Conservation (phyloP, 148 eudicot species). For the Chenopodium berlandieri region DNA sequence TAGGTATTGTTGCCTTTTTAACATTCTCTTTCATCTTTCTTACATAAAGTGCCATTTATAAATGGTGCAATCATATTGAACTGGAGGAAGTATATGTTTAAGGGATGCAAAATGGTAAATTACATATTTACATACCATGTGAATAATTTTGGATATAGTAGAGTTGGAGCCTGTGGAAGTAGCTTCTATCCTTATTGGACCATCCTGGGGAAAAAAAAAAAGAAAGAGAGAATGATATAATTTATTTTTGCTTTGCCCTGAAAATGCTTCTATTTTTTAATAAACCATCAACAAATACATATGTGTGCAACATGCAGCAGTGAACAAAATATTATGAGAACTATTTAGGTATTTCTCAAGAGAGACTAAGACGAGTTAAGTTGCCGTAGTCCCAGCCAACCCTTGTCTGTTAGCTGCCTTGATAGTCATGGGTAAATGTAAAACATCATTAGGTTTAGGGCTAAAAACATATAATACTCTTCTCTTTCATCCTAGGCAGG, state of each 20-base stretch:
- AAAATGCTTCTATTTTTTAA: background rate
- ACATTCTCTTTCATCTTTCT: too few relatives aligned
- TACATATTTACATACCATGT: slow-evolving; percentile 60
- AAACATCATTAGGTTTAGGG: too few relatives aligned
- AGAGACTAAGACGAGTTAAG: too few relatives aligned
- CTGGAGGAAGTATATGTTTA: background rate
- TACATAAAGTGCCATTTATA: too few relatives aligned
- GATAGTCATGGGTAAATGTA: too few relatives aligned
- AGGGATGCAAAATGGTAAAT: background rate
- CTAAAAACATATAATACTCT: too few relatives aligned
- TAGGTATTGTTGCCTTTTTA: too few relatives aligned
- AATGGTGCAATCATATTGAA: too few relatives aligned
- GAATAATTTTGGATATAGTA: slow-evolving; percentile 82
- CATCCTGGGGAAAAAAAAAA: slow-evolving; percentile 56
- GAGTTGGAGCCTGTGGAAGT: slow-evolving; percentile 90
- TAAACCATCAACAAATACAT: background rate
- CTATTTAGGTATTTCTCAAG: background rate
- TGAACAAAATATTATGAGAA: background rate
- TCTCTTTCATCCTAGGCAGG: too few relatives aligned
- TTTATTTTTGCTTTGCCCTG: background rate
- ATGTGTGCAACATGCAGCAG: background rate
- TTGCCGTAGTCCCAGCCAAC: too few relatives aligned
- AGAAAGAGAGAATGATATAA: background rate
- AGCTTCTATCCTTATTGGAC: slow-evolving; percentile 87
- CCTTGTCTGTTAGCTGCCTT: too few relatives aligned